A percentile compares a stretch with the other conserved stretches of the same genome.
These are phyloP conservation scores for Beauveria rudraprayagi DNA, from an alignment of 2,329 filamentous ascomycete species.

Conservation along the genomic window DNA sequence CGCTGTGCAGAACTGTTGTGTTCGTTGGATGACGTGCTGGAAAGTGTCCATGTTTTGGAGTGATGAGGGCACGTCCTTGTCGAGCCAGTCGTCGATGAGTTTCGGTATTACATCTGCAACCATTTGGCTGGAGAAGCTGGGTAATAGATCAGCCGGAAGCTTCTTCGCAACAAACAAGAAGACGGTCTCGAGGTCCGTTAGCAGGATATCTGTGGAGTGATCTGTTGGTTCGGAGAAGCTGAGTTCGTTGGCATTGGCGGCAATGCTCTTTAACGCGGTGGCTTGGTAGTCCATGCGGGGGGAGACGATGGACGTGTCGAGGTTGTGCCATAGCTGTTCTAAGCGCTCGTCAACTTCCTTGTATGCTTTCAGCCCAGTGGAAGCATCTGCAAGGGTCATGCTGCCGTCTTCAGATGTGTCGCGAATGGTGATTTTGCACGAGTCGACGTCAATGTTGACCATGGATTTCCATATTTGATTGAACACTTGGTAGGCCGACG, in stretches of 20 bases:
- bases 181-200: conserved; percentile 44
- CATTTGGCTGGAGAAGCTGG: conserved; percentile 58
- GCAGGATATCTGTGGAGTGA: conserved; percentile 40
- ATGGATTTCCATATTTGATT: conserved; percentile 63
- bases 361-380: conserved; percentile 49
- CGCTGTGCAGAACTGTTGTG: conserved; percentile 54
- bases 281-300: conserved; percentile 46
- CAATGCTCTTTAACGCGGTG: conserved; percentile 30
- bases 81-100: conserved; percentile 67
- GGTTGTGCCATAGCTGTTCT: conserved; percentile 51
- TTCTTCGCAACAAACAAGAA: conserved; percentile 44
- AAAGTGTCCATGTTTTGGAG: conserved; percentile 65
- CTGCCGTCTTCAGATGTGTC: conserved; percentile 40
- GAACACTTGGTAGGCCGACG: conserved; percentile 57
- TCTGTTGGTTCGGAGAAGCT: conserved; percentile 35
- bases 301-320: conserved; percentile 53
- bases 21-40: conserved; percentile 57
- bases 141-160: conserved; percentile 46
- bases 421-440: conserved; percentile 48
- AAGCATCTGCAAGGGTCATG: conserved; percentile 45
- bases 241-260: conserved; percentile 34
- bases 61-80: conserved; percentile 66
- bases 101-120: conserved; percentile 60
- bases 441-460: conserved; percentile 52
- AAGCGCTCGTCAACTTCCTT: conserved; percentile 55